Base-by-base conservation (phyloP, 2,329 filamentous ascomycete species). In the Paraphaeosphaeria minitans region DNA sequence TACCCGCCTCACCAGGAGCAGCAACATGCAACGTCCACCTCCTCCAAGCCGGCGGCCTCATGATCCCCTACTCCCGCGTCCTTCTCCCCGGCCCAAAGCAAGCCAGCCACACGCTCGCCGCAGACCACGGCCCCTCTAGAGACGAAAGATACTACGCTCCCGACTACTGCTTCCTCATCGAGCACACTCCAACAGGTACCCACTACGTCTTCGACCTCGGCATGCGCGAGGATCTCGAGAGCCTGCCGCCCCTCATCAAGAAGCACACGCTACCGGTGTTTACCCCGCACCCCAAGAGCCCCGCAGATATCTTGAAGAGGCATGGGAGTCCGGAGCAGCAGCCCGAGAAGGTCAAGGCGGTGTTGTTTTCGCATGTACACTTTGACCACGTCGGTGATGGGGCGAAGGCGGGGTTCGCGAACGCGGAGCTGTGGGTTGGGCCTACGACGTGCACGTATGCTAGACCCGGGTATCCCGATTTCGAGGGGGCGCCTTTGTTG, bases 171-270 rank as follows among this genome's bases (percentile, higher is more conserved):
- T 75, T 74, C 56, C 64, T 73, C 21, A 65, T 75, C 46, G 57
- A 72, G 16, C 71, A 74, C 52, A 56, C 53, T 0, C 55, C 74
- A 65, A 58, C 73, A 53, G 19, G 67, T 60, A 71, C 75, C 56
- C 67, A 75, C 81, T 58, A 76, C 63, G 59, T 86, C 58, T 86
- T 86, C 68, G 84, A 86, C 61, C 78, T 86, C 1, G 84, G 84
- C 8, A 76, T 86, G 50, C 81, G 83, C 21, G 77, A 79, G 45
- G 77, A 83, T 27, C 65, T 80, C 1, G 66, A 74, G 24, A 73
- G 72, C 37, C 46, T 76, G 61, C 56, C 86, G 80, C 70, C 76
- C 71, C 5, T 66, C 63, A 22, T 73, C 66, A 10, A 75, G 77
- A 60, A 81, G 76, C 59, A 72, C 64, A 29, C 81, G 79, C 61